These are phyloP conservation scores for Trametes coccinea DNA, from an alignment of 768 basidiomycete species.

Conservation along the genomic window DNA sequence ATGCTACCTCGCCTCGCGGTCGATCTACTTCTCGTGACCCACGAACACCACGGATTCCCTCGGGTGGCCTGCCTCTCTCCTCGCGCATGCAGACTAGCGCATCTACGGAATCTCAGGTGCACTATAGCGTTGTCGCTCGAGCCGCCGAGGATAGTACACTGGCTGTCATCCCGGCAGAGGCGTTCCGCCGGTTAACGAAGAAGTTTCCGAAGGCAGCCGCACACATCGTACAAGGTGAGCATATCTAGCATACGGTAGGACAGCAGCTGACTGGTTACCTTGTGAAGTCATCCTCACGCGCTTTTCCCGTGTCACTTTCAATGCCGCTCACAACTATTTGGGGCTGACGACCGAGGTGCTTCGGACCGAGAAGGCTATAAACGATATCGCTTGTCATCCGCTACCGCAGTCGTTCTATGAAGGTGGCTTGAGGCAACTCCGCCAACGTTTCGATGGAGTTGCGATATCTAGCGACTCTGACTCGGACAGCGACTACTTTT, in stretches of 20 bases:
- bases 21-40: constrained; percentile 18
- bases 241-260: not conserved
- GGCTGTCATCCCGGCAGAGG: constrained; percentile 98
- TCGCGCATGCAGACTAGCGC: not conserved
- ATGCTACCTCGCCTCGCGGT: constrained; percentile 30
- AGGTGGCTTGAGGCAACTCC: constrained; percentile 83
- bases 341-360: constrained; percentile 94
- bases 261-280: constrained; percentile 7
- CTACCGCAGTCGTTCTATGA: constrained; percentile 90
- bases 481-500: constrained; percentile 59
- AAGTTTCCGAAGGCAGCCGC: constrained; percentile 97
- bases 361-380: constrained; percentile 95
- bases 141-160: constrained; percentile 93
- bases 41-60: constrained; percentile 11
- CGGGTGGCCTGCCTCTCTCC: constrained; percentile 3
- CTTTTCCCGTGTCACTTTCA: constrained; percentile 96
- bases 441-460: constrained; percentile 83
- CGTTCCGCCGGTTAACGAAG: constrained; percentile 90
- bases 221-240: constrained; percentile 87
- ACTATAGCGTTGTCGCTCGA: constrained; percentile 83
- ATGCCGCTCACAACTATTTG: constrained; percentile 94
- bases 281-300: constrained; percentile 84
- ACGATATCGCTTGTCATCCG: constrained; percentile 95
- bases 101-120: constrained; percentile 32
- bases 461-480: constrained; percentile 43